A percentile compares a stretch with the other conserved stretches of the same genome.
phyloP scores from a whole-genome alignment of 2,329 filamentous ascomycete genomes.

The Penicillium sp. region DNA sequence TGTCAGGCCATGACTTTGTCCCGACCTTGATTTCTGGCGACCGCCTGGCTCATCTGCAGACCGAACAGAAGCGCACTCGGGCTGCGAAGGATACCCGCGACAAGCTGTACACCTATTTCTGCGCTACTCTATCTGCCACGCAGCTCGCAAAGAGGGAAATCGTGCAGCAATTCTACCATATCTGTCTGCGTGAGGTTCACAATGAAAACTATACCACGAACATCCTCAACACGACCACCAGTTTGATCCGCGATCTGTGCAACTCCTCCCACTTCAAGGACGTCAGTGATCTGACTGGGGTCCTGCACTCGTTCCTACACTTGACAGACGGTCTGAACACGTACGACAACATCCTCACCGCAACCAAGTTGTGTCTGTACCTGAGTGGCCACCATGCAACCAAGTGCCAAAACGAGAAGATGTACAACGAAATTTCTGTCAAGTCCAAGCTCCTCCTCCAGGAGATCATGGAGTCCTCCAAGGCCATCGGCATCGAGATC shows the following conservation, averaged over 20 bases:
- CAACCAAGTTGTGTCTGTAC: conserved; percentile 39
- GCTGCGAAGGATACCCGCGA: conserved; percentile 32
- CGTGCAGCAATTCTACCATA: conserved; percentile 34
- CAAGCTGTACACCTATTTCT: conserved; percentile 40
- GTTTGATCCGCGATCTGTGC: conserved; percentile 31
- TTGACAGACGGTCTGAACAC: conserved; percentile 33
- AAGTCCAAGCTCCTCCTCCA: conserved; percentile 36
- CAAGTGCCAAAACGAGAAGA: conserved; percentile 29
- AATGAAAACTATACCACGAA: conserved; percentile 31
- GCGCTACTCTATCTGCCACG: conserved; percentile 31
- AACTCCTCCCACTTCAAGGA: conserved; percentile 32
- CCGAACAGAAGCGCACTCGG: conserved; percentile 30
- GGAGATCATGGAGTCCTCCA: conserved; percentile 32
- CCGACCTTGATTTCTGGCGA: conserved; percentile 33
- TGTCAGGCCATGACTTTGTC: conserved; percentile 35
- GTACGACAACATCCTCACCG: conserved; percentile 33
- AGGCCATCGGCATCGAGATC: conserved; percentile 33
- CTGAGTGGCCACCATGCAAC: conserved; percentile 34
- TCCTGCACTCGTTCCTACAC: conserved; percentile 37
- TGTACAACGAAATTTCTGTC: conserved; percentile 30
- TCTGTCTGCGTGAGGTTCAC: conserved; percentile 33
- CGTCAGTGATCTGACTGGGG: conserved; percentile 33
- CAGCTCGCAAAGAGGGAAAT: conserved; percentile 26
- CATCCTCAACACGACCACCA: conserved; percentile 29
- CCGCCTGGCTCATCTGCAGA: conserved; percentile 30